Conservation (phyloP, 345 rosid genomes). For the Citrus australasica region DNA sequence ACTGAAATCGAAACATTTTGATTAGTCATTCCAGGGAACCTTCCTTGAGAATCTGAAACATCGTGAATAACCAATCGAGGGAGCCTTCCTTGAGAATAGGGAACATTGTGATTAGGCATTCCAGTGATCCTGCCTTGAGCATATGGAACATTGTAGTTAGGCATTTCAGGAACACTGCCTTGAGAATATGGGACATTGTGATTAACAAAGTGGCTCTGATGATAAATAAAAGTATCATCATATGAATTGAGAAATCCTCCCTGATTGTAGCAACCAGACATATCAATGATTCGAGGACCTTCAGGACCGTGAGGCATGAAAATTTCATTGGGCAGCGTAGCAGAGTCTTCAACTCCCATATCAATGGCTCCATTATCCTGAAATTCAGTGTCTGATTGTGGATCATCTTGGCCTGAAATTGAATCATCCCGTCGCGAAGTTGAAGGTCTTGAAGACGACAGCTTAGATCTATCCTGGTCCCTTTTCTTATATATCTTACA, state of each 20-base stretch:
- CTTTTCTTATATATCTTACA: slow-evolving; percentile 23
- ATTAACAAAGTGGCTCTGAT: background rate
- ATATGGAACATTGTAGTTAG: background rate
- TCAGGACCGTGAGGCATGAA: background rate
- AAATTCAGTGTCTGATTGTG: background rate
- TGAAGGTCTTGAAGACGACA: background rate
- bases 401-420: background rate
- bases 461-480: background rate
- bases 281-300: background rate
- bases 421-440: background rate
- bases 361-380: background rate
- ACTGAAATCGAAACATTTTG: too few species aligned
- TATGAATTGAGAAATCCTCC: background rate
- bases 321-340: background rate
- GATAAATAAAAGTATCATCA: background rate
- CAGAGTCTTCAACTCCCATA: background rate
- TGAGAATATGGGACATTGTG: background rate
- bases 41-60: background rate
- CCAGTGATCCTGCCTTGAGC: background rate
- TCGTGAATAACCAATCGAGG: background rate
- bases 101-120: background rate
- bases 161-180: background rate
- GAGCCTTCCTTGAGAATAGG: background rate
- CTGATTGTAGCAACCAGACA: background rate
- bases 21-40: too few species aligned